Conservation (phyloP, 2,329 filamentous ascomycete genomes). For the Colletotrichum sp. region DNA sequence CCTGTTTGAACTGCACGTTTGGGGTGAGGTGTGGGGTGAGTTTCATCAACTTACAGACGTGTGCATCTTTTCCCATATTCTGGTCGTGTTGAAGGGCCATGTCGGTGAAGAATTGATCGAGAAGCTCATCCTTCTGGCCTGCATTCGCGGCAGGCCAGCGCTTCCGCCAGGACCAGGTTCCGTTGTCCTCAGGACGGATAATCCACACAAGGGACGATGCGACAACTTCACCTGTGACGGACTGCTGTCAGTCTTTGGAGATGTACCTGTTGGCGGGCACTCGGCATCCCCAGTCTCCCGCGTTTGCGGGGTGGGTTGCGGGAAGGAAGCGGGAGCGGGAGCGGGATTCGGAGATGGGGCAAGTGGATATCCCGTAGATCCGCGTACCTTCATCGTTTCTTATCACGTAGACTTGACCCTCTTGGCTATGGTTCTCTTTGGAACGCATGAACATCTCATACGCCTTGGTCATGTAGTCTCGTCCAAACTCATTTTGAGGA, state of each 20-base stretch:
- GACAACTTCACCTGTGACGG: not conserved
- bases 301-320: not conserved
- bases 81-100: conserved; percentile 22
- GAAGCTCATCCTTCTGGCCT: conserved; percentile 7
- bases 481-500: conserved; percentile 15
- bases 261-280: not conserved
- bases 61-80: conserved; percentile 15
- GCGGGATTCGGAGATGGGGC: not conserved
- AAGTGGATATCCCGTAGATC: not conserved
- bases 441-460: conserved; percentile 7
- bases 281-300: not conserved
- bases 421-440: not conserved
- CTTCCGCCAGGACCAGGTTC: conserved; percentile 12
- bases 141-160: conserved; percentile 14
- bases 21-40: too few species aligned
- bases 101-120: conserved; percentile 20
- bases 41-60: conserved; percentile 20
- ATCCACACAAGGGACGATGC: conserved; percentile 12
- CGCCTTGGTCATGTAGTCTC: not conserved
- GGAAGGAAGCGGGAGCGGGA: not conserved
- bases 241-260: not conserved
- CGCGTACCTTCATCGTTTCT: not conserved
- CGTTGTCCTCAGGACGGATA: conserved; percentile 9
- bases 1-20: not conserved
- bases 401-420: conserved; percentile 13